Evolutionary conservation across 2,329 filamentous ascomycete genomes (phyloP).

Genomic region (Fusarium ramigenum): DNA sequence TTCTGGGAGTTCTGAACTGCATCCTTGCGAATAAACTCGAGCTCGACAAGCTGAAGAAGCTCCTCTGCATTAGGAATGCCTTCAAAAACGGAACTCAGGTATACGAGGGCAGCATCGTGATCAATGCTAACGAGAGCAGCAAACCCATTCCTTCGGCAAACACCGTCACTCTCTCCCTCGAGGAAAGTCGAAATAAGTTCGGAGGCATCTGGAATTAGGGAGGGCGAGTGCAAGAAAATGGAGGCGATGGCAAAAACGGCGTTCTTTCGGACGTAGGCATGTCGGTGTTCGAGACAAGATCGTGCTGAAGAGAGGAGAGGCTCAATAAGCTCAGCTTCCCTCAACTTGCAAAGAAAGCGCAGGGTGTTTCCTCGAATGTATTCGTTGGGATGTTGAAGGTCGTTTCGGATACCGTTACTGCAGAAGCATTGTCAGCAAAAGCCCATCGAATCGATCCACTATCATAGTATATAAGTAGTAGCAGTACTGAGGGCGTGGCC

Average conservation of each 20-base stretch:
- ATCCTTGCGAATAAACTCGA: constrained; percentile 98
- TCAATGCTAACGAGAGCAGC: constrained; percentile 90
- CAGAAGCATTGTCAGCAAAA: constrained; percentile 14
- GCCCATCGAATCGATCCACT: not conserved
- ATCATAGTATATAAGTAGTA: not conserved
- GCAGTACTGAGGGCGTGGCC: constrained; percentile 13
- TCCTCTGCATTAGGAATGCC: constrained; percentile 95
- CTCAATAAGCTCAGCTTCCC: constrained; percentile 95
- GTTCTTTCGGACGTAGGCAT: constrained; percentile 98
- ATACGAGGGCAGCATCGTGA: constrained; percentile 90
- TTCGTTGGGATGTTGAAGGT: constrained; percentile 97
- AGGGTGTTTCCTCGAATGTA: constrained; percentile 98
- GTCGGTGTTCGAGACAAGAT: constrained; percentile 92
- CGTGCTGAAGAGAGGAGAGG: constrained; percentile 92
- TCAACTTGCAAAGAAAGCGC: constrained; percentile 95
- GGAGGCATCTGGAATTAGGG: constrained; percentile 92
- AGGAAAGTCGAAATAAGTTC: constrained; percentile 92
- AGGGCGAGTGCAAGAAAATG: constrained; percentile 89
- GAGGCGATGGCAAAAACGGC: constrained; percentile 94
- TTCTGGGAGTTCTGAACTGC: constrained; percentile 94
- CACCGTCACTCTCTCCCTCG: constrained; percentile 88
- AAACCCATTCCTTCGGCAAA: constrained; percentile 98
- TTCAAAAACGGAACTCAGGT: constrained; percentile 89
- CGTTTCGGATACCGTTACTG: constrained; percentile 97
- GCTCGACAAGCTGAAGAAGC: constrained; percentile 88